Percentiles rank a stretch among this genome's conserved stretches.
Evolutionary conservation across 352 stramenopile genomes (phyloP).

Genomic region (Pythium volutum): DNA sequence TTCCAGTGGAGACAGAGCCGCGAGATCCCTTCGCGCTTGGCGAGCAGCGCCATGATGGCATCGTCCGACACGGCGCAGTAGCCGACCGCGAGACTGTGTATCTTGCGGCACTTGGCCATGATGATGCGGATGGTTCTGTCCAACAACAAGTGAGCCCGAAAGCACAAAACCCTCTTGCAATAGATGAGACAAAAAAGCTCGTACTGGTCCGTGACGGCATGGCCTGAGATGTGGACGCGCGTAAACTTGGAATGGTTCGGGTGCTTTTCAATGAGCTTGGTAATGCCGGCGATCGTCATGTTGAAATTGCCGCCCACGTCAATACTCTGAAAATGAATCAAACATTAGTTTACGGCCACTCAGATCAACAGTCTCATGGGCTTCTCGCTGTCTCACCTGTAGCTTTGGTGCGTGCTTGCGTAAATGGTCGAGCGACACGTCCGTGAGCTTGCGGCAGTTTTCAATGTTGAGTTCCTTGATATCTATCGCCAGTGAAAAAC

Average conservation of each 20-base stretch:
- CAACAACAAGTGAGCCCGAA: neutral
- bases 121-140: conserved; percentile 80
- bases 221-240: conserved; percentile 81
- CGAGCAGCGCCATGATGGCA: conserved; percentile 79
- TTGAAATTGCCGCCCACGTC: conserved; percentile 88
- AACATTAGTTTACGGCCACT: neutral
- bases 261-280: conserved; percentile 87
- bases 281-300: conserved; percentile 86
- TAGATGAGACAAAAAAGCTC: too few species aligned
- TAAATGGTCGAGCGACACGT: conserved; percentile 70
- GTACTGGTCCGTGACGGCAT: conserved; percentile 81
- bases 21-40: conserved; percentile 77
- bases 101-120: conserved; percentile 87
- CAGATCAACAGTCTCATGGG: neutral
- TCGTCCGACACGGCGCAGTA: conserved; percentile 88
- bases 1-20: conserved; percentile 86
- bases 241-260: conserved; percentile 89
- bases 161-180: too few species aligned
- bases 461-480: conserved; percentile 88
- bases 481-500: conserved; percentile 38
- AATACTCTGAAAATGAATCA: conserved; percentile 47
- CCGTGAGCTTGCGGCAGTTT: conserved; percentile 88
- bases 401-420: conserved; percentile 78
- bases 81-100: conserved; percentile 82
- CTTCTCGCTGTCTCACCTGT: conserved; percentile 35